phyloP scores from a whole-genome alignment of 192 early-diverging fungal species.

The Umbelopsis isabellina region DNA sequence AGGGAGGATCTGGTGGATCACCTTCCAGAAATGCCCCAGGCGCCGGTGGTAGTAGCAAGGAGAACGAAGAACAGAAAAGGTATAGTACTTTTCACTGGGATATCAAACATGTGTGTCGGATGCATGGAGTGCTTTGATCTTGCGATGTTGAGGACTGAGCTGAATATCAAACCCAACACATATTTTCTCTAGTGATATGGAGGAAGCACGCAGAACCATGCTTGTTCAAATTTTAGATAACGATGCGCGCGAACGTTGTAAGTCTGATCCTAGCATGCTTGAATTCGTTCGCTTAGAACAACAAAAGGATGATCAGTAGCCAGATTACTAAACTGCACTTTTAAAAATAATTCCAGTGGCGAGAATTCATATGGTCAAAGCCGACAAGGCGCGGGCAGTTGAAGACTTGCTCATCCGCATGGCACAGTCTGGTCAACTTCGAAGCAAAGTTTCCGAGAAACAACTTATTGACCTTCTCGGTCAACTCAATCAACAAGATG shows the following conservation, averaged over 20 bases:
- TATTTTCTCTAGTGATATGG: conserved; percentile 66
- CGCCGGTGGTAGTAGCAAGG: conserved; percentile 48
- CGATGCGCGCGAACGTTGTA: conserved; percentile 81
- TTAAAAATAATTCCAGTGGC: conserved; percentile 59
- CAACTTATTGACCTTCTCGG: conserved; percentile 86
- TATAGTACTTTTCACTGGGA: conserved; percentile 29
- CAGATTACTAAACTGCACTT: not conserved
- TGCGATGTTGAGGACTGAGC: not conserved
- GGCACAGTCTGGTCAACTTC: conserved; percentile 83
- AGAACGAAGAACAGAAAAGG: conserved; percentile 76
- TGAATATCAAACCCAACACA: conserved; percentile 13
- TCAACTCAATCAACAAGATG: conserved; percentile 76
- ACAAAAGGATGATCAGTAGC: not conserved
- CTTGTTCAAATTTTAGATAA: conserved; percentile 81
- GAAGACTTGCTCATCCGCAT: conserved; percentile 91
- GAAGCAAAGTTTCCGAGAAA: conserved; percentile 79
- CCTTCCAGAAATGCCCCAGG: conserved; percentile 39
- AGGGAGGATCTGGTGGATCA: conserved; percentile 25
- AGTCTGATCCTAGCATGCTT: conserved; percentile 23
- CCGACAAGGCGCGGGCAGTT: conserved; percentile 84
- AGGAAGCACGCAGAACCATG: conserved; percentile 84
- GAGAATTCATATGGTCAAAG: conserved; percentile 91
- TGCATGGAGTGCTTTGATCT: not conserved
- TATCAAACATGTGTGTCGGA: not conserved
- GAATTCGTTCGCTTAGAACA: not conserved